These are phyloP conservation scores for Clitopilus passeckerianus DNA, from an alignment of 768 basidiomycete species.

Conservation along the genomic window DNA sequence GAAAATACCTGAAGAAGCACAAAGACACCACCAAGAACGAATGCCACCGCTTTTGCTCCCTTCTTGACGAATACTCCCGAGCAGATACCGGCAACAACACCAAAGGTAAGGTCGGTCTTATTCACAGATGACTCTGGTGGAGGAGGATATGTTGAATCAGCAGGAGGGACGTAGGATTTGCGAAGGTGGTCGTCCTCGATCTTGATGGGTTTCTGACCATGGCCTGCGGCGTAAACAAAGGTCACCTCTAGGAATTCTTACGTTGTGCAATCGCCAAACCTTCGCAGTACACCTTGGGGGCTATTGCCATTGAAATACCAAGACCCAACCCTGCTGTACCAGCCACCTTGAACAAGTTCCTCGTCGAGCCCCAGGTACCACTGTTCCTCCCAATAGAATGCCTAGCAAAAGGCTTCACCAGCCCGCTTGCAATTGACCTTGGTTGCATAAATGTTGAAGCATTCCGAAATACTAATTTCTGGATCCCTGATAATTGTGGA, in stretches of 20 bases:
- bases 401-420: neutral
- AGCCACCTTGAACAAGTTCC: constrained; percentile 21
- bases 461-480: neutral
- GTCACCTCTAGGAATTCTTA: neutral
- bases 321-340: constrained; percentile 39
- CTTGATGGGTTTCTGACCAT: neutral
- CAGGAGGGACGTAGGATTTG: constrained; percentile 3
- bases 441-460: neutral
- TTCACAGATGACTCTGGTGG: constrained; percentile 75
- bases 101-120: constrained; percentile 79
- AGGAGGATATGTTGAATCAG: constrained; percentile 28
- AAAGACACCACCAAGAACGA: constrained; percentile 86
- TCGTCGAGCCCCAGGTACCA: constrained; percentile 1
- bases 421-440: neutral
- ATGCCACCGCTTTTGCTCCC: constrained; percentile 80
- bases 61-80: constrained; percentile 94
- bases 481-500: neutral
- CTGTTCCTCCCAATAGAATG: neutral
- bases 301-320: constrained; percentile 32
- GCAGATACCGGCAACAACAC: constrained; percentile 84
- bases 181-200: constrained; percentile 4
- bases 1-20: constrained; percentile 79
- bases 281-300: constrained; percentile 46
- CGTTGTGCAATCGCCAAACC: constrained; percentile 24
- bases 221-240: constrained; percentile 2